Evolutionary conservation across 331 rosid species (phyloP), one percentile per base, ranked within the genome.

Genomic region (Spiraea crenata): DNA sequence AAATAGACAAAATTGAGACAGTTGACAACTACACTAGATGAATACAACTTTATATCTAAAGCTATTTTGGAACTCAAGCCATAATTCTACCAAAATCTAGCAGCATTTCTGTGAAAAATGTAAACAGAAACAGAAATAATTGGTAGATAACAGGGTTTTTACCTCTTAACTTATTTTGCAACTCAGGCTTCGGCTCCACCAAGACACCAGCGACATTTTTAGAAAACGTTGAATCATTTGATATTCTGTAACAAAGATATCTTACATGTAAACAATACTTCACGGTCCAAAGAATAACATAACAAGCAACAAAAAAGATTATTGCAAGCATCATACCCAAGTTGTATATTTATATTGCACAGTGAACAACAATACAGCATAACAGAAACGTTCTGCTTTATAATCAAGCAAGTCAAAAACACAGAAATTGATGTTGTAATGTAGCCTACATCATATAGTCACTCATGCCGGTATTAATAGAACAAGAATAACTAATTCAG

Each of bases 141-240:
- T 39, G 77, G 47, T 42, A 82, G 64, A 77, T 61, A 70, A 65
- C 47, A 35, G 73, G 37, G 25, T 46, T 65, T 67, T 77, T 39
- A 87, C 96, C 72, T 67, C 84, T 64, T 38, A 77, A 73, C 66
- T 75, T 81, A 59, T 63, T 83, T 49, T 74, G 86, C 16, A 78
- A 57, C 57, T 62, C 97, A 78, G 75, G 64, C 40, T 69, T 82
- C 25, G 96, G 72, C 82, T 93, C 90, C 70, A 93, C 87, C 37
- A 93, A 86, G 74, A 93, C 87, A 65, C 98, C 98, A 9, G 89
- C 92, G 63, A 93, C 79, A 61, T 88, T 90, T 72, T 85, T 66
- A 58, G 74, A 73, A 59, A 93, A 88, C 64, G 68, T 83, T 4
- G 83, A 76, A 83, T 93, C 98, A 25, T 63, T 79, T 15, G 81